These are phyloP conservation scores for Fusarium siculi DNA, from an alignment of 2,329 filamentous ascomycete species.

Conservation along the genomic window DNA sequence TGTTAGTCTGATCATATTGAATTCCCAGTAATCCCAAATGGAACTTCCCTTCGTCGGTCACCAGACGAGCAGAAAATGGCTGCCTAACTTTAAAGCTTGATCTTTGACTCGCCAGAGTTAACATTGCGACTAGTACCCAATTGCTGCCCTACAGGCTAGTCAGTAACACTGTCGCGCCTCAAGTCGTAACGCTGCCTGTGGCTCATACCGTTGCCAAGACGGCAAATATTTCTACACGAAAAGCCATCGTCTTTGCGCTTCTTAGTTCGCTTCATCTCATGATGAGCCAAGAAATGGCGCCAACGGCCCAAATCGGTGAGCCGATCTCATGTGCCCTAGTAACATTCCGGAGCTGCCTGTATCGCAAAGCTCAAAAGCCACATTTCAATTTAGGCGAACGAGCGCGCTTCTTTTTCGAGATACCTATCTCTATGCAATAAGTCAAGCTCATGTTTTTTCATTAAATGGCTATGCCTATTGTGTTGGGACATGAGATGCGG, in stretches of 20 bases:
- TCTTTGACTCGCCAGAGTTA: not conserved
- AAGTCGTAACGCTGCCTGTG: not conserved
- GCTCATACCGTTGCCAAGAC: not conserved
- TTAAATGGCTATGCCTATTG: no score
- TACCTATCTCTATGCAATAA: no score
- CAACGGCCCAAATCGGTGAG: not conserved
- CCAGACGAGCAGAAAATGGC: fast-evolving
- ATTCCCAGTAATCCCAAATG: fast-evolving
- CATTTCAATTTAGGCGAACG: no score
- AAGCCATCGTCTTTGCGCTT: no score
- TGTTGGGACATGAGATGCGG: no score
- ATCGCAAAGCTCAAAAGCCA: no score
- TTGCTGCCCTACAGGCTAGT: fast-evolving
- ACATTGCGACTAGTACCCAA: fast-evolving
- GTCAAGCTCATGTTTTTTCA: no score
- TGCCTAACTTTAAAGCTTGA: not conserved
- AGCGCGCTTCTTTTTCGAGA: no score
- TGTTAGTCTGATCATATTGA: fast-evolving
- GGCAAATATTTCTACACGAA: not conserved
- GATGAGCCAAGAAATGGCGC: not conserved
- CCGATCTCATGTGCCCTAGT: not conserved
- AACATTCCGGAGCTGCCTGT: not conserved
- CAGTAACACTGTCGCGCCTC: fast-evolving
- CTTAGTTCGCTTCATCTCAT: not conserved
- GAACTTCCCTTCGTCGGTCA: not conserved